Conservation (phyloP, 331 rosid genomes). For the Malus hybrid region DNA sequence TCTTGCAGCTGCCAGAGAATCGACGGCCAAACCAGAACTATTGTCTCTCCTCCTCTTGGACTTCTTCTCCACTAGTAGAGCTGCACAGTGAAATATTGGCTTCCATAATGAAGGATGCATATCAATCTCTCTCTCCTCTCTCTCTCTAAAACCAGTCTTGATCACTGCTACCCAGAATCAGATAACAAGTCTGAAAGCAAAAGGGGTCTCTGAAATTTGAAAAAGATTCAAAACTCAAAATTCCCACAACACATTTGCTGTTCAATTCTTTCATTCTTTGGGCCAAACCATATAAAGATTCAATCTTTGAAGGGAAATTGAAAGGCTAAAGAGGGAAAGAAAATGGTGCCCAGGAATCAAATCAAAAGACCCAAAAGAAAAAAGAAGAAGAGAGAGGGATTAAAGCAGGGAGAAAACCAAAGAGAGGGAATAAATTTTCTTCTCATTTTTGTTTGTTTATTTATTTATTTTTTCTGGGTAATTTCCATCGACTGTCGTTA, state of each 20-base stretch:
- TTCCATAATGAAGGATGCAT: conserved; percentile 57
- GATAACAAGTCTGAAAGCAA: conserved; percentile 18
- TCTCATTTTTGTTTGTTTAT: not conserved
- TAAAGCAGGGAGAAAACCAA: not conserved
- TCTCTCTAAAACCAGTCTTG: conserved; percentile 5
- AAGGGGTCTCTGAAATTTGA: conserved; percentile 7
- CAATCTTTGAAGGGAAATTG: not conserved
- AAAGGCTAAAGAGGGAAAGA: too few species aligned
- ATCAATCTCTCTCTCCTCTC: not conserved
- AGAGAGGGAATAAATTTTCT: not conserved
- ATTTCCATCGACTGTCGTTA: not conserved
- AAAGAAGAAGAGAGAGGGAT: not conserved
- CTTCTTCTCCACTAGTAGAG: conserved; percentile 44
- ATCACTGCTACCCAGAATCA: not conserved
- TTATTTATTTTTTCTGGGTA: not conserved
- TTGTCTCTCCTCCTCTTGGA: conserved; percentile 30
- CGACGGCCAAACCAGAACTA: conserved; percentile 28
- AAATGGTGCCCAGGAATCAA: too few species aligned
- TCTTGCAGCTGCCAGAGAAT: conserved; percentile 44
- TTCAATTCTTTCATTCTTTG: not conserved
- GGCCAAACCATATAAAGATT: not conserved
- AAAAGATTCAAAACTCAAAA: not conserved
- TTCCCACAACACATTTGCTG: too few species aligned
- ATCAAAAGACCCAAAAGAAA: too few species aligned
- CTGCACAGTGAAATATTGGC: conserved; percentile 50